A percentile compares a stretch with the other conserved stretches of the same genome.
These are phyloP conservation scores for Leccinum fibrillosum DNA, from an alignment of 768 basidiomycete species.

Conservation along the genomic window DNA sequence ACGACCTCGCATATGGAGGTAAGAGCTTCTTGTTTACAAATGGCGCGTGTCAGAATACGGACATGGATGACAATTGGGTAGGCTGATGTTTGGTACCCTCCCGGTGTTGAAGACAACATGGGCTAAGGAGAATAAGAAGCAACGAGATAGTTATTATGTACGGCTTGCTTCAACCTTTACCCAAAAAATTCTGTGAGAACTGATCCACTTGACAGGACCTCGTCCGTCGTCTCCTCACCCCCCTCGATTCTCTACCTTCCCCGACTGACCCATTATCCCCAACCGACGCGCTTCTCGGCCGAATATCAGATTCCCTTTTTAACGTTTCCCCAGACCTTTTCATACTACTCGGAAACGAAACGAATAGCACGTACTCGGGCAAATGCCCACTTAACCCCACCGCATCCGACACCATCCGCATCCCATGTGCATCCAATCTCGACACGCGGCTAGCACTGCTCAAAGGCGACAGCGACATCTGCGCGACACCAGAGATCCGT, in stretches of 20 bases:
- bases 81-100: conserved; percentile 62
- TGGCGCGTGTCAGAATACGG: neutral
- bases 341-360: conserved; percentile 47
- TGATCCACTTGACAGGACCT: conserved; percentile 50
- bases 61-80: conserved; percentile 22
- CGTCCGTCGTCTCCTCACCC: conserved; percentile 58
- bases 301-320: conserved; percentile 53
- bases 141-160: conserved; percentile 74
- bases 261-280: conserved; percentile 38
- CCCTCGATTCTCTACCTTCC: conserved; percentile 43
- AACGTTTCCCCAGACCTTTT: conserved; percentile 52
- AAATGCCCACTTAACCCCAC: conserved; percentile 50
- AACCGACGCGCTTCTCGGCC: conserved; percentile 47
- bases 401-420: conserved; percentile 44
- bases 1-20: conserved; percentile 79
- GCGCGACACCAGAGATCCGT: conserved; percentile 39
- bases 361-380: conserved; percentile 34
- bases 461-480: conserved; percentile 21
- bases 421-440: conserved; percentile 49
- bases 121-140: conserved; percentile 54
- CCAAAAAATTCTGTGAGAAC: neutral
- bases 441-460: conserved; percentile 52
- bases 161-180: conserved; percentile 19
- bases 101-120: conserved; percentile 56
- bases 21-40: conserved; percentile 19